Conservation (phyloP, 148 eudicot genomes). For the Fagopyrum tataricum region DNA sequence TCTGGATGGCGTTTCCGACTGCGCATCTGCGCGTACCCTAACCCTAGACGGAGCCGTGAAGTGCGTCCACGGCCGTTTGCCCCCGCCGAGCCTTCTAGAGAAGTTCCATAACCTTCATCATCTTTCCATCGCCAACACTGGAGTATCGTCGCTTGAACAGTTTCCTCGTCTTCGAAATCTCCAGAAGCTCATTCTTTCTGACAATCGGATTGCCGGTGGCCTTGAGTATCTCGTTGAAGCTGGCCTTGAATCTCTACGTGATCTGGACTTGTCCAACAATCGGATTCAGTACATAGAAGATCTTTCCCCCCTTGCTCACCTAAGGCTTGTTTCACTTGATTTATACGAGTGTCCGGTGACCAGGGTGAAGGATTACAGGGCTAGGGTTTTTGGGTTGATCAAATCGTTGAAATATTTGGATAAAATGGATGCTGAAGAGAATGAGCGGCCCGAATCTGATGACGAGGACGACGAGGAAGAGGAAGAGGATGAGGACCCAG, state of each 20-base stretch:
- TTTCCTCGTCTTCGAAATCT: slow-evolving; percentile 60
- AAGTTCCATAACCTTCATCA: slow-evolving; percentile 64
- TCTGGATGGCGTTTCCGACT: slow-evolving; percentile 64
- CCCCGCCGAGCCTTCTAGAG: slow-evolving; percentile 58
- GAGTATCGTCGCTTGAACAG: slow-evolving; percentile 63
- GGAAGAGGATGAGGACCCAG: slow-evolving; percentile 52
- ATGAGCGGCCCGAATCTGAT: slow-evolving; percentile 71
- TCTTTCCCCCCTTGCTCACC: slow-evolving; percentile 55
- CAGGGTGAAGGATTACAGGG: slow-evolving; percentile 77
- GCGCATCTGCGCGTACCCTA: slow-evolving; percentile 37
- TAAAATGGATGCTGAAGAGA: slow-evolving; percentile 83
- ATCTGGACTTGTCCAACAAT: slow-evolving; percentile 88
- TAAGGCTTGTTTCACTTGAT: slow-evolving; percentile 74
- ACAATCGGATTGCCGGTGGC: slow-evolving; percentile 76
- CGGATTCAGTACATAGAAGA: slow-evolving; percentile 60
- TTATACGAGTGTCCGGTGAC: slow-evolving; percentile 96
- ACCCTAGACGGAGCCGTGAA: slow-evolving; percentile 93
- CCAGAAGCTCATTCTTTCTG: slow-evolving; percentile 62
- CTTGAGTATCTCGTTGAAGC: slow-evolving; percentile 64
- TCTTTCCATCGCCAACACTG: slow-evolving; percentile 75
- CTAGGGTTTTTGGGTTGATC: slow-evolving; percentile 77
- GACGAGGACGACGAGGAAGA: slow-evolving; percentile 62
- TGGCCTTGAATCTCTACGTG: slow-evolving; percentile 52
- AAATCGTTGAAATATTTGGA: slow-evolving; percentile 78
- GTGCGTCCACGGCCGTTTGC: slow-evolving; percentile 81